Evolutionary conservation across 352 stramenopile species (phyloP).

Genomic region (Globisporangium nagaii): DNA sequence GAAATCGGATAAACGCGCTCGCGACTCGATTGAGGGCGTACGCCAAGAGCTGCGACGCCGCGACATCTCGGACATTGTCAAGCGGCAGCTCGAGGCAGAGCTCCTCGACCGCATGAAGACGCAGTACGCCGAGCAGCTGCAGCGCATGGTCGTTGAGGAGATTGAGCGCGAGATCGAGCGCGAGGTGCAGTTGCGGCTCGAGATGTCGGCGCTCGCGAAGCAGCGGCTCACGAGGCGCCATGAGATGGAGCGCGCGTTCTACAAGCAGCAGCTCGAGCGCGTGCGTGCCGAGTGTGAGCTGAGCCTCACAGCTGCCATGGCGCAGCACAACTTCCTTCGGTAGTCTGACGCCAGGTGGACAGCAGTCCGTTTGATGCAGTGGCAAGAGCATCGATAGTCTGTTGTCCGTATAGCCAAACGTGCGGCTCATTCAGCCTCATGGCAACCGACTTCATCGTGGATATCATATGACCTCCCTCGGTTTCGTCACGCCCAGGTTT

Average conservation of each 20-base stretch:
- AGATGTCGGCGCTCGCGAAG: conserved; percentile 30
- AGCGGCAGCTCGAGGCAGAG: conserved; percentile 35
- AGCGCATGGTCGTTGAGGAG: conserved; percentile 49
- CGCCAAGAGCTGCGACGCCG: conserved; percentile 38
- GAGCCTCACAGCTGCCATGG: conserved; percentile 50
- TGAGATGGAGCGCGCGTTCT: conserved; percentile 42
- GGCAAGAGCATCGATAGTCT: no score
- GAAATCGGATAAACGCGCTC: conserved; percentile 45
- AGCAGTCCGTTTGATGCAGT: no score
- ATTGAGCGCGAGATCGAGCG: conserved; percentile 57
- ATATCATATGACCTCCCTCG: no score
- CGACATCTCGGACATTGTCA: conserved; percentile 26
- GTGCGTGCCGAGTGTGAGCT: conserved; percentile 62
- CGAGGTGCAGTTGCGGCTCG: conserved; percentile 44
- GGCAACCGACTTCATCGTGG: no score
- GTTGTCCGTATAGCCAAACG: no score
- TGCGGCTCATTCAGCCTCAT: no score
- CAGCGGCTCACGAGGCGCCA: conserved; percentile 49
- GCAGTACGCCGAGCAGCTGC: conserved; percentile 47
- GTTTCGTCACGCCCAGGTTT: no score
- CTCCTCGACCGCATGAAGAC: conserved; percentile 66
- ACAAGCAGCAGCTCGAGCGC: conserved; percentile 55
- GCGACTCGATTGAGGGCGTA: conserved; percentile 45
- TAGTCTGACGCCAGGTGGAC: conserved; percentile 22
- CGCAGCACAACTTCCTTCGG: conserved; percentile 68